A percentile compares a stretch with the other conserved stretches of the same genome.
Evolutionary conservation across 1,139 yeast genomes (phyloP).

Genomic region (Candida tetrigidarum): DNA sequence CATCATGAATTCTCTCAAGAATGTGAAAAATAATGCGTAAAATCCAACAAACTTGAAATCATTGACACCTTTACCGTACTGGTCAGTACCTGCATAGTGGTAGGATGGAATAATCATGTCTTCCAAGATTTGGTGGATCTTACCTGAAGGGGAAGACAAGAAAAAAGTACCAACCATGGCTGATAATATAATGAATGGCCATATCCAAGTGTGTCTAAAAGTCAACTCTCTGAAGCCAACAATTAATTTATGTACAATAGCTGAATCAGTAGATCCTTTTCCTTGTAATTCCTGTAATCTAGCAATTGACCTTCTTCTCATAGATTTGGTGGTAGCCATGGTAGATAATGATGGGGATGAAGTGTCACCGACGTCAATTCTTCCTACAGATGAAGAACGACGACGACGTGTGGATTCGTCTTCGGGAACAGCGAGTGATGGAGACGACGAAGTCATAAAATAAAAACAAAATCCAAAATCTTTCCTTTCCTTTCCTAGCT

Average conservation of each 20-base stretch:
- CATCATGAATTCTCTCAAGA: slow-evolving; percentile 90
- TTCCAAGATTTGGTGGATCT: slow-evolving; percentile 59
- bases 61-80: slow-evolving; percentile 84
- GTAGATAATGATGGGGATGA: slow-evolving; percentile 52
- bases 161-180: slow-evolving; percentile 43
- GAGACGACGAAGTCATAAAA: slow-evolving; percentile 5
- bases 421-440: slow-evolving; percentile 6
- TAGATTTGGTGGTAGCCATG: slow-evolving; percentile 43
- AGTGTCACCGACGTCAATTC: slow-evolving; percentile 60
- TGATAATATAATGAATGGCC: slow-evolving; percentile 58
- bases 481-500: background rate
- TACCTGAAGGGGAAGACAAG: slow-evolving; percentile 55
- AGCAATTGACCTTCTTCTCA: slow-evolving; percentile 36
- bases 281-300: slow-evolving; percentile 35
- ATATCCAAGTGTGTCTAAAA: slow-evolving; percentile 79
- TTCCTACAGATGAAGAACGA: slow-evolving; percentile 62
- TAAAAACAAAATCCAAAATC: background rate
- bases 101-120: slow-evolving; percentile 74
- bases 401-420: slow-evolving; percentile 27
- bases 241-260: slow-evolving; percentile 53
- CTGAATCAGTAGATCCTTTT: slow-evolving; percentile 39
- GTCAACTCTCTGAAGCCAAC: slow-evolving; percentile 62
- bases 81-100: slow-evolving; percentile 55
- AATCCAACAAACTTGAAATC: slow-evolving; percentile 82
- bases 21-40: slow-evolving; percentile 87